phyloP scores from a whole-genome alignment of 345 rosid species.

The Xanthoceras sorbifolium region DNA sequence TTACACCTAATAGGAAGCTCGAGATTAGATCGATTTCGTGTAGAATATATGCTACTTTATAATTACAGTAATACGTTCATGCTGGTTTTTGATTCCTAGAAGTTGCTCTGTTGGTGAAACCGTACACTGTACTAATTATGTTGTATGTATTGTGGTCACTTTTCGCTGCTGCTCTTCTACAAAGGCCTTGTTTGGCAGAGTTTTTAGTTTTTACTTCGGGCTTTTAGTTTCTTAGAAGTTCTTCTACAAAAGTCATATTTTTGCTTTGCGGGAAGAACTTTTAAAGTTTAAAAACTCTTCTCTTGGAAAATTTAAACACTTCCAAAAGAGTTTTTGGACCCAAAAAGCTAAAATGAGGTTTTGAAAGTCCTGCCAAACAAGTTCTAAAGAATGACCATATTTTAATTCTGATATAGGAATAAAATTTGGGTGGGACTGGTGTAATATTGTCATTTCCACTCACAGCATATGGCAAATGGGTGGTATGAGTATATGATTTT shows the following conservation, averaged over 20 bases:
- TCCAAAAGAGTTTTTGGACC: no score
- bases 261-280: no score
- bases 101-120: neutral
- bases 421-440: neutral
- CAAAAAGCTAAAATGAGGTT: no score
- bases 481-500: neutral
- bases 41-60: neutral
- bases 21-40: neutral
- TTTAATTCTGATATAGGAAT: neutral
- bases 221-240: no score
- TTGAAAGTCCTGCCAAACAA: no score
- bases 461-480: neutral
- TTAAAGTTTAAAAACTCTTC: no score
- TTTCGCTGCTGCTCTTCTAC: neutral
- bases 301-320: no score
- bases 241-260: no score
- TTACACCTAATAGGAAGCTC: conserved; percentile 9
- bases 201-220: no score
- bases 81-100: neutral
- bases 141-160: neutral
- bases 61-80: neutral
- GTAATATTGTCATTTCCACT: no score
- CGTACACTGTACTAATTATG: no score
- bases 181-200: no score
- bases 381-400: neutral